Base-by-base conservation (phyloP, 106 monocot genomes). In the Vanilla planifolia region DNA sequence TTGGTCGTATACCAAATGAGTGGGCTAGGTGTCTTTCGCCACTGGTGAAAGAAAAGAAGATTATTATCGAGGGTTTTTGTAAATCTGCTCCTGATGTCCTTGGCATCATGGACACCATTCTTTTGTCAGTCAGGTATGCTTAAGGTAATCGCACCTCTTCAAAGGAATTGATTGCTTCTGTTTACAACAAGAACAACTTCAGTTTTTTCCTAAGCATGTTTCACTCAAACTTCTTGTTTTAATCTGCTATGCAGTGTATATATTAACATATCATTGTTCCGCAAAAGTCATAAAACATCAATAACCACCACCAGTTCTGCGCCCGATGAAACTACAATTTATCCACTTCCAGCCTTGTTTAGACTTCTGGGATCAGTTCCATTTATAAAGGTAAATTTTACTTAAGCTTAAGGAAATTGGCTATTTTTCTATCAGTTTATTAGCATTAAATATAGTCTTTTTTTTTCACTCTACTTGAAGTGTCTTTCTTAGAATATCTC, bases 1-100 rank as follows among this genome's bases (percentile, higher is more conserved):
- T 87, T 43, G 95, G 90, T 46, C 83, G 90, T 4, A 96, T 96
- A 16, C 95, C 90, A 3, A 96, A 96, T 65, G 95, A 95, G 51
- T 95, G 95, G 95, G 90, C 95, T 42, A 78, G 95, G 2, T 90
- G 86, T 65, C 73, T 95, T 24, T 29, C 72, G 9, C 95, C 95
- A 2, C 85, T 95, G 8, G 75, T 87, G 4, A 75, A 46, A 33
- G 75, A 51, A 44, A 77, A 67, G 7, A 80, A 90, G 78, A 59
- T 95, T 28, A 86, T 62, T 37, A 44, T 95, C 14, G 57, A 74
- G 3, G 84, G 90, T 24, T 61, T 8, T 41, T 95, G 89, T 47
- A 81, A 77, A 48, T 81, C 73, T 70, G 76, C 83, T 50, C 86
- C 89, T 0, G 71, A 80, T 2, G 60, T 74, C 14, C 78, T 95